These are phyloP conservation scores for Suillus subluteus DNA, from an alignment of 768 basidiomycete genomes.

Conservation along the genomic window DNA sequence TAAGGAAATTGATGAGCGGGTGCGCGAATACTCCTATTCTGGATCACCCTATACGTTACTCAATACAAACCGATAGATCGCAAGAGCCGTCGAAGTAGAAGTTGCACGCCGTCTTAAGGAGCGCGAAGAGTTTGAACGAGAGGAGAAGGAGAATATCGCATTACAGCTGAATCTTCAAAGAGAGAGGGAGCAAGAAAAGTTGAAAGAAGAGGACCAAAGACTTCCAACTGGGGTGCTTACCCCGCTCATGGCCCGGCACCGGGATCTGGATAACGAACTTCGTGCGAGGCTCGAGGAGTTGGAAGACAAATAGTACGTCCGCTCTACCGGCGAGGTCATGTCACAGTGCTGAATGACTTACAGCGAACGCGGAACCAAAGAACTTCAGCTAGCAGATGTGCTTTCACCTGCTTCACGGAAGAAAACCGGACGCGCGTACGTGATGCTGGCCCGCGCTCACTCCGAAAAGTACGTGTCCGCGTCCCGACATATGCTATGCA, in stretches of 20 bases:
- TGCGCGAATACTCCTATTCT: constrained; percentile 32
- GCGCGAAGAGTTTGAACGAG: constrained; percentile 37
- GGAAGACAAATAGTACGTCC: constrained; percentile 73
- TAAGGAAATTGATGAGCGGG: constrained; percentile 76
- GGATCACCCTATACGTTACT: constrained; percentile 8
- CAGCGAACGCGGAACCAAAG: constrained; percentile 67
- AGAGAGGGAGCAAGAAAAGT: constrained; percentile 17
- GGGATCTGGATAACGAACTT: constrained; percentile 71
- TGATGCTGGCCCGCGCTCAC: constrained; percentile 79
- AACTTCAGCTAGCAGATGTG: constrained; percentile 60
- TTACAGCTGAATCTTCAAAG: constrained; percentile 18
- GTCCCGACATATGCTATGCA: not conserved
- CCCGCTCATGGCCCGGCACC: constrained; percentile 64
- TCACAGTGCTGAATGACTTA: constrained; percentile 19
- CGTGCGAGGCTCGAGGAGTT: constrained; percentile 66
- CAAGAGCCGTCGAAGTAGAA: constrained; percentile 73
- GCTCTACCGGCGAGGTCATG: not conserved
- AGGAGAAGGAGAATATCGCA: constrained; percentile 32
- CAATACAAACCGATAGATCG: constrained; percentile 49
- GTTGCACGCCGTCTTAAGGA: constrained; percentile 66
- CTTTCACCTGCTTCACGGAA: constrained; percentile 77
- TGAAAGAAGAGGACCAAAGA: constrained; percentile 18
- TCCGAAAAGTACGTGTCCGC: constrained; percentile 68
- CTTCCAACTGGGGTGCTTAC: constrained; percentile 51
- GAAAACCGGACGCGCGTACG: constrained; percentile 82